Evolutionary conservation across 2,329 filamentous ascomycete species (phyloP).

Genomic region (Colletotrichum limetticola): DNA sequence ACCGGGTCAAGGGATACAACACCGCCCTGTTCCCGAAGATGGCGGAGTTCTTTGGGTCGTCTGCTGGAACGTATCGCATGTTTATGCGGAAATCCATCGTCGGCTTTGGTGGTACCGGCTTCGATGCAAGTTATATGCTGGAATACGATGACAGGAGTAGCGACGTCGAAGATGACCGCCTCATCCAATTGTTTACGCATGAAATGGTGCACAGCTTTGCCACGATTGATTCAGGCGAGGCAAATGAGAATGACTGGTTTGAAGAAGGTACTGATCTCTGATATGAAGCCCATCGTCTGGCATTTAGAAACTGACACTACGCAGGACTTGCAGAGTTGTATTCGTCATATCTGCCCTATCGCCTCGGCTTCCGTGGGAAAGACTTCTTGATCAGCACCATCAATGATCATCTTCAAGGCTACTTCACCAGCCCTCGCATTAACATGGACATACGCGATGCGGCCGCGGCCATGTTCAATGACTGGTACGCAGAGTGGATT

Average conservation of each 20-base stretch:
- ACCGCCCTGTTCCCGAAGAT: conserved; percentile 27
- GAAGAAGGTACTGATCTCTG: conserved; percentile 20
- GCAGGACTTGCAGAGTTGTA: conserved; percentile 32
- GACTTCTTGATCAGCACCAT: conserved; percentile 25
- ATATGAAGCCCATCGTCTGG: too few relatives aligned
- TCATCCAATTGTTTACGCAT: conserved; percentile 27
- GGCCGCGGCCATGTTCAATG: conserved; percentile 21
- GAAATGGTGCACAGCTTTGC: conserved; percentile 36
- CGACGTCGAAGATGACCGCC: conserved; percentile 11
- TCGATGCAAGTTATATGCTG: conserved; percentile 29
- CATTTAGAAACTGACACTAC: neutral
- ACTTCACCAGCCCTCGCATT: conserved; percentile 32
- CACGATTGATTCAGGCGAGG: conserved; percentile 14
- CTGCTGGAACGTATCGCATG: conserved; percentile 28
- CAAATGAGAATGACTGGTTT: conserved; percentile 34
- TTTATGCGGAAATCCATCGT: conserved; percentile 29
- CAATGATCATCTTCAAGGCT: conserved; percentile 25
- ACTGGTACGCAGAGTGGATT: conserved; percentile 34
- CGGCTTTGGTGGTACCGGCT: conserved; percentile 29
- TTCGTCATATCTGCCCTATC: conserved; percentile 28
- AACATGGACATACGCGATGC: conserved; percentile 20
- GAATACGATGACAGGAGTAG: conserved; percentile 29
- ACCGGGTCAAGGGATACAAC: conserved; percentile 29
- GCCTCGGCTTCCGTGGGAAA: conserved; percentile 26
- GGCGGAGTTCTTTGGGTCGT: conserved; percentile 23